Percentiles rank a stretch among this genome's conserved stretches.
phyloP scores from a whole-genome alignment of 2,329 filamentous ascomycete genomes.

The Rhytidhysteron rufulum region DNA sequence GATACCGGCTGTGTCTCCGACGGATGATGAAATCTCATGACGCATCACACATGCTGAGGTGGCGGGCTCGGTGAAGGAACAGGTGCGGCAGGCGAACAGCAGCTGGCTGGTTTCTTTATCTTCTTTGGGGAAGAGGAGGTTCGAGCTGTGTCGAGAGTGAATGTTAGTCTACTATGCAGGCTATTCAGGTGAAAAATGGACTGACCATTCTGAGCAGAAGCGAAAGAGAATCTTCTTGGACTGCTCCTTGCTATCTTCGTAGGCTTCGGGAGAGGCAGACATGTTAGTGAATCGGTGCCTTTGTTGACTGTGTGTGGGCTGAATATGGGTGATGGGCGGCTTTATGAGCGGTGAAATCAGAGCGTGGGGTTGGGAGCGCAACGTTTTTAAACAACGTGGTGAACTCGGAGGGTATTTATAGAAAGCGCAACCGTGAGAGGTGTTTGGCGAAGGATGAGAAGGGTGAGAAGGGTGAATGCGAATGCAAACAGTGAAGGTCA shows the following conservation, averaged over 20 bases:
- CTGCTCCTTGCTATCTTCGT: slow-evolving; percentile 33
- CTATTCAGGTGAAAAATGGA: slow-evolving; percentile 3
- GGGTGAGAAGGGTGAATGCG: too few species aligned
- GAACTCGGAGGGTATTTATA: too few species aligned
- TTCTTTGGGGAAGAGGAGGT: slow-evolving; percentile 97
- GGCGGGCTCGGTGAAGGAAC: slow-evolving; percentile 84
- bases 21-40: slow-evolving; percentile 85
- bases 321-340: neutral
- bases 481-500: too few species aligned
- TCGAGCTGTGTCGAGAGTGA: slow-evolving; percentile 61
- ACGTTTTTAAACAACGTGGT: too few species aligned
- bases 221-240: slow-evolving; percentile 84
- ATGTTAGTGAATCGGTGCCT: too few species aligned
- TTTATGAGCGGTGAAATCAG: neutral
- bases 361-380: neutral
- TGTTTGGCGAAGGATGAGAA: too few species aligned
- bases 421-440: too few species aligned
- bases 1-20: slow-evolving; percentile 93
- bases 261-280: slow-evolving; percentile 32
- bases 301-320: slow-evolving; percentile 3
- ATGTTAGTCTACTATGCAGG: slow-evolving; percentile 7
- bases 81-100: slow-evolving; percentile 94
- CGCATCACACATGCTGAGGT: slow-evolving; percentile 90
- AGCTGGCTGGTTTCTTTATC: slow-evolving; percentile 78
- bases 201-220: slow-evolving; percentile 93